Base-by-base conservation (phyloP, 1,139 yeast genomes). In the Candida freyschussii region DNA sequence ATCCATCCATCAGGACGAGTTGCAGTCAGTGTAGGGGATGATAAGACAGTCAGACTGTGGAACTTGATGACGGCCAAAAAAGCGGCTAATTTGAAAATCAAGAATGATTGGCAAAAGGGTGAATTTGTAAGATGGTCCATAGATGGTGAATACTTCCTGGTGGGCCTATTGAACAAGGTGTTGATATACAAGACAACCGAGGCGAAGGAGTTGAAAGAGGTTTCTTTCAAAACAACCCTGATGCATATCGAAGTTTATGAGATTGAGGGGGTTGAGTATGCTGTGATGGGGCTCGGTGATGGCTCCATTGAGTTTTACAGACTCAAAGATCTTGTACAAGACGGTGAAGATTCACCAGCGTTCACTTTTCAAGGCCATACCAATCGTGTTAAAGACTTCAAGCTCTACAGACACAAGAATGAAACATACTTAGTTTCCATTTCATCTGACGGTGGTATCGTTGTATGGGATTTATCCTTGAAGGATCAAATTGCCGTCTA, bases 31-130 rank as follows among this genome's bases (percentile, higher is more conserved):
- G 95, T 86, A 6, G 85, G 95, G 31, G 77, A 73, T 26, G 98
- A 91, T 59, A 73, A 73, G 42, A 82, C 95, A 8, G 69, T 93
- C 24, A 69, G 93, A 51, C 67, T 91, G 41, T 91, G 98, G 98
- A 91, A 91, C 55, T 66, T 93, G 48, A 87, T 91, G 97, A 89
- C 97, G 4, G 95, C 87, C n/a, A 84, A 85, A 55, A 89, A 87
- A 60, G 97, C 98, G 6, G 89, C 95, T 3, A 69, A 75, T 8
- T 64, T 87, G 55, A 86, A 82, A 52, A 66, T 89, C 34, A 78
- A 72, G 50, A 84, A 84, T 28, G 78, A 68, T 48, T 79, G 89
- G 27, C 82, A 80, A 56, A 60, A 65, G 39, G 84, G 83, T 21
- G 80, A 78, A 42, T 67, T 68, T 52, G 85, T 82, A 7, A 67